Conservation (phyloP, 75 land plant species). For the Pinus tabuliformis region DNA sequence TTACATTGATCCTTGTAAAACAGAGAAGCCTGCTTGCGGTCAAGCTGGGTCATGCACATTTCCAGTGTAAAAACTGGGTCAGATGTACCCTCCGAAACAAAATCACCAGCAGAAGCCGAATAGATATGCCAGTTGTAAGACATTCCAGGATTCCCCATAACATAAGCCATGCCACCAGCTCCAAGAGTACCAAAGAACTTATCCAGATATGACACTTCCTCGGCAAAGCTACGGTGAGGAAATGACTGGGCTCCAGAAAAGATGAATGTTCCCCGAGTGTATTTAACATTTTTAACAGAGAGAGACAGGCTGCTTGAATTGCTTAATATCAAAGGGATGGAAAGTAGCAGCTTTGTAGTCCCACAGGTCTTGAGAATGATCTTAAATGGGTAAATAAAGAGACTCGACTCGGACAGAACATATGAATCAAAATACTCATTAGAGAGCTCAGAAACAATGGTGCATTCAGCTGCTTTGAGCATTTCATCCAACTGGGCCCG, state of each 20-base stretch:
- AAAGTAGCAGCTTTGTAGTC: conserved; percentile 58
- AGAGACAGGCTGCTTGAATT: conserved; percentile 16
- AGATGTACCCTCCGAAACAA: neutral
- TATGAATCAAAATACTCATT: conserved; percentile 59
- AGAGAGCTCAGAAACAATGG: conserved; percentile 57
- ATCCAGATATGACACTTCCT: conserved; percentile 55
- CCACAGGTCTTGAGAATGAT: conserved; percentile 69
- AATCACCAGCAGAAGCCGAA: conserved; percentile 27
- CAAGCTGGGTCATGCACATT: conserved; percentile 81
- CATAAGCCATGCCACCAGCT: conserved; percentile 46
- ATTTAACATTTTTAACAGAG: conserved; percentile 33
- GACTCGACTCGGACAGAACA: conserved; percentile 73
- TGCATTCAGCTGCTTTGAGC: conserved; percentile 50
- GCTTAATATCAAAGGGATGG: conserved; percentile 45
- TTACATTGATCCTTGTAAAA: conserved; percentile 43
- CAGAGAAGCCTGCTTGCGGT: conserved; percentile 38
- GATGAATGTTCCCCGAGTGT: conserved; percentile 56
- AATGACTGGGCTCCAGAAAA: conserved; percentile 60
- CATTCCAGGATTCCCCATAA: conserved; percentile 40
- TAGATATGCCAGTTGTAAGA: conserved; percentile 60
- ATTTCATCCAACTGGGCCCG: conserved; percentile 47
- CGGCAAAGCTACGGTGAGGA: conserved; percentile 57
- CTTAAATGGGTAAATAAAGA: conserved; percentile 60
- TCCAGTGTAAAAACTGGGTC: conserved; percentile 46
- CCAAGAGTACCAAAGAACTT: conserved; percentile 38